A percentile compares a stretch with the other conserved stretches of the same genome.
Evolutionary conservation across 768 basidiomycete genomes (phyloP).

Genomic region (Coprinopsis marcescibilis): DNA sequence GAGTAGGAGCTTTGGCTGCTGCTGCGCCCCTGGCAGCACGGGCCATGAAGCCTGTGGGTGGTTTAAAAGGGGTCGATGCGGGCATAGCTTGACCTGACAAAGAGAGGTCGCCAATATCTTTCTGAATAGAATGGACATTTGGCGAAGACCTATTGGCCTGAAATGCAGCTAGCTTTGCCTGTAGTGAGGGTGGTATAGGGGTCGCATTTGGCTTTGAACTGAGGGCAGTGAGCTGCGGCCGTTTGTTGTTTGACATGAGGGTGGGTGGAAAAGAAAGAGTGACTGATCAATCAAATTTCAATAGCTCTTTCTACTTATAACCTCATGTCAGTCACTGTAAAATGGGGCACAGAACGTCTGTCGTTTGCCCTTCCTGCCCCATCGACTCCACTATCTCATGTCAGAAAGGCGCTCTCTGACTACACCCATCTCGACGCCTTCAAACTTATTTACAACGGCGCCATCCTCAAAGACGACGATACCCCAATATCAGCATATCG

Average conservation of each 20-base stretch:
- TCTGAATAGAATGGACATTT: constrained; percentile 18
- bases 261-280: constrained; percentile 1
- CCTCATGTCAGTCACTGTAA: constrained; percentile 38
- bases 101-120: background rate
- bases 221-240: too few species aligned
- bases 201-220: constrained; percentile 26
- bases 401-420: constrained; percentile 61
- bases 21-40: background rate
- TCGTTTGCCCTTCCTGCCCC: constrained; percentile 50
- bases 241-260: constrained; percentile 3
- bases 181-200: constrained; percentile 82
- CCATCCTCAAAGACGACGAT: constrained; percentile 81
- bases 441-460: constrained; percentile 87
- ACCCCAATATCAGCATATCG: constrained; percentile 33
- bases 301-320: constrained; percentile 8
- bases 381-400: constrained; percentile 47
- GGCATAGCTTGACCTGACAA: constrained; percentile 1
- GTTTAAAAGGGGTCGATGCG: constrained; percentile 1
- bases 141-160: constrained; percentile 10
- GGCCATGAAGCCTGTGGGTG: constrained; percentile 4
- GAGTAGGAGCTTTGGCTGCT: constrained; percentile 11
- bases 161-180: constrained; percentile 84
- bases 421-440: constrained; percentile 74
- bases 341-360: constrained; percentile 41
- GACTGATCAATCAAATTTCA: background rate